Percentiles rank a stretch among this genome's conserved stretches.
Evolutionary conservation across 2,329 filamentous ascomycete genomes (phyloP).

Genomic region (Monosporascus cannonballus): DNA sequence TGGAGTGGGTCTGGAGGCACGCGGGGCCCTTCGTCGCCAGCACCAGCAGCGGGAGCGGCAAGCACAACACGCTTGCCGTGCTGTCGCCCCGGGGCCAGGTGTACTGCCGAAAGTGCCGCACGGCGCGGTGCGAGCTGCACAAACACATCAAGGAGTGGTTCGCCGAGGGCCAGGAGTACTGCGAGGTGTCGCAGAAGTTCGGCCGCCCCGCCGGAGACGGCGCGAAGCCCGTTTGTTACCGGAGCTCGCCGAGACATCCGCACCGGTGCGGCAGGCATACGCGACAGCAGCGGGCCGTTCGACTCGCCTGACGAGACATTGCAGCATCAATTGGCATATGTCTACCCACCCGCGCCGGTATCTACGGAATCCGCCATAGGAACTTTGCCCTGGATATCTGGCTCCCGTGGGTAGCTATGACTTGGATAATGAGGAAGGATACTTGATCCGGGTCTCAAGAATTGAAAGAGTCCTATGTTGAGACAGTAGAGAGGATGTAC

Average conservation of each 20-base stretch:
- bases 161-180: conserved; percentile 52
- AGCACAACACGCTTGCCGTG: conserved; percentile 32
- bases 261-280: conserved; percentile 52
- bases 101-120: conserved; percentile 57
- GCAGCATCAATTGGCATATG: no score
- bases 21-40: conserved; percentile 38
- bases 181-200: conserved; percentile 52
- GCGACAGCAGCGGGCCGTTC: conserved; percentile 23
- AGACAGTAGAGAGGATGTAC: no score
- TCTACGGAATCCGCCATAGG: no score
- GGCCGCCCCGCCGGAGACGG: conserved; percentile 41
- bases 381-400: no score
- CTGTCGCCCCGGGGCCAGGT: conserved; percentile 52
- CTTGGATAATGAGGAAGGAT: no score
- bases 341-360: no score
- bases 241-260: conserved; percentile 54
- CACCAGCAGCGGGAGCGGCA: conserved; percentile 8
- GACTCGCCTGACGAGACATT: conserved; percentile 14
- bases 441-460: no score
- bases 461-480: no score
- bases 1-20: conserved; percentile 59
- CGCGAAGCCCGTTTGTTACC: conserved; percentile 48
- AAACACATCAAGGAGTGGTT: conserved; percentile 57
- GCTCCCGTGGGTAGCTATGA: no score
- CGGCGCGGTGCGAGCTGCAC: conserved; percentile 56